These are phyloP conservation scores for Solanum aculeatissimum DNA, from an alignment of 305 asterid genomes.

Conservation along the genomic window DNA sequence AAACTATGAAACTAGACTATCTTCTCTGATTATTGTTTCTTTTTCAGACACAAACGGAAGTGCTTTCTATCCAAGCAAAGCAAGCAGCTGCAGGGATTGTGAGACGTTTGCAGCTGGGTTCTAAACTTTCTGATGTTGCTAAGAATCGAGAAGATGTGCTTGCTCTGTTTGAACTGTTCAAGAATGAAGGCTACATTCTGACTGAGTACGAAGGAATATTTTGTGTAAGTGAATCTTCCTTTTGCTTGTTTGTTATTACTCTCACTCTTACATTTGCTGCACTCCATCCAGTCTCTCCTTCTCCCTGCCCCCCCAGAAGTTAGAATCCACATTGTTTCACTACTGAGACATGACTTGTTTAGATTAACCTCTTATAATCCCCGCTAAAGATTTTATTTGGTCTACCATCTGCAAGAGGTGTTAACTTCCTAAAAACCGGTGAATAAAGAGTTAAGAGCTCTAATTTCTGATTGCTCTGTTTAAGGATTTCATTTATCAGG, in stretches of 20 bases:
- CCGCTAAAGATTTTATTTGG: background rate
- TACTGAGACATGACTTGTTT: background rate
- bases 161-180: constrained; percentile 59
- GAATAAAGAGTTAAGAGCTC: background rate
- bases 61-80: constrained; percentile 69
- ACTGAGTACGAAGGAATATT: constrained; percentile 66
- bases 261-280: background rate
- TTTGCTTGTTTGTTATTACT: background rate
- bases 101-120: constrained; percentile 55
- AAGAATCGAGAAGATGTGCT: constrained; percentile 58
- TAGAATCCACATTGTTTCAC: background rate
- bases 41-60: constrained; percentile 43
- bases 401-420: background rate
- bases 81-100: constrained; percentile 72
- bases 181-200: constrained; percentile 64
- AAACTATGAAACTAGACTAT: background rate
- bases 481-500: background rate
- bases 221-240: constrained; percentile 41
- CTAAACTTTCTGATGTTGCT: constrained; percentile 61
- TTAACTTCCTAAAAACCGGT: background rate
- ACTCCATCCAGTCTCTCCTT: background rate
- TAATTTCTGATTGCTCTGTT: background rate
- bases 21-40: background rate
- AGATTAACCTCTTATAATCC: background rate
- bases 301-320: too few relatives aligned